Base-by-base conservation (phyloP, 2,329 filamentous ascomycete species). In the Helotiales sp. region DNA sequence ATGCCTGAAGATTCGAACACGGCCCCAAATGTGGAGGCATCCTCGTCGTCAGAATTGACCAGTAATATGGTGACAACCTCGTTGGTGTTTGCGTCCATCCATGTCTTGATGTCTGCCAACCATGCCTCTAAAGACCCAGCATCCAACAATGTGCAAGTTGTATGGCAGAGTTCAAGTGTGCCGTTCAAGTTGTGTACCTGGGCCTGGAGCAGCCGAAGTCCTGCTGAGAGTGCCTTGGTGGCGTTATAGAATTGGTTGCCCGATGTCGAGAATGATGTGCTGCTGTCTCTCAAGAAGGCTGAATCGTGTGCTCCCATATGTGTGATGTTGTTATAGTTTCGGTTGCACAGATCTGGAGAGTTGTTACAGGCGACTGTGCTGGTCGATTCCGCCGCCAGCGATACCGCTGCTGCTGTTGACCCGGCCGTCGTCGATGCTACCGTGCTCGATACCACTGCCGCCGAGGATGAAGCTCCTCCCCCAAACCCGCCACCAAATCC, bases 241-340 rank as follows among this genome's bases (percentile, higher is more conserved):
- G 86, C 79, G 5, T 80, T 77, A 51, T 84, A 76, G 60, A 82
- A 81, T 68, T 90, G 86, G 71, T 88, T 87, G 1, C 67, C 68
- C 2, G 69, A 52, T 30, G 59, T 86, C 73, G 57, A 77, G 72
- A 1, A 77, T 77, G 8, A 78, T 66, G 51, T 75, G 63, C 38
- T 54, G 15, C 48, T 49, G 34, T 70, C 63, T 47, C 86, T 84
- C 38, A 86, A 80, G 66, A 89, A 89, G 34, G 84, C 80, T 13
- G 81, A 82, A 73, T 90, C 81, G 73, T 90, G 87, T 6, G 86
- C 78, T 24, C 85, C 87, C 68, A 93, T 83, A 71, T 93, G 82
- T 2, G 90, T 93, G 66, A 95, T 82, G 64, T 88, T 84, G 75
- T 85, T 86, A 77, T 95, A 95, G 17, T 82, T 75, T 62, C 83